A percentile compares a stretch with the other conserved stretches of the same genome.
These are phyloP conservation scores for Hymenoscyphus salicellus DNA, from an alignment of 2,329 filamentous ascomycete genomes.

Conservation along the genomic window DNA sequence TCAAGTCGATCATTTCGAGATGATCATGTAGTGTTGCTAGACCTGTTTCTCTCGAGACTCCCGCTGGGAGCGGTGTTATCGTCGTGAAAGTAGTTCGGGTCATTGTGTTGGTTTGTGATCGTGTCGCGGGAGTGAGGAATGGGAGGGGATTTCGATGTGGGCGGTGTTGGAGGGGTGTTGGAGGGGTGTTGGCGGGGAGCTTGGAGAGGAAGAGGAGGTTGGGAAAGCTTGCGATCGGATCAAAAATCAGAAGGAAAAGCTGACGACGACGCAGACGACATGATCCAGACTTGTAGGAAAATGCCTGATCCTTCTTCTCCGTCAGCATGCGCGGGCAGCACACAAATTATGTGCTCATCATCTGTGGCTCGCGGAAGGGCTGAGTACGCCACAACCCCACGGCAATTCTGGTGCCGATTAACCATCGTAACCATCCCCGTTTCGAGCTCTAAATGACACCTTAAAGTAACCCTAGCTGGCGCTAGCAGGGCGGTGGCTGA, in stretches of 20 bases:
- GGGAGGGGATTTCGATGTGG: neutral
- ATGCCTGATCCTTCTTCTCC: neutral
- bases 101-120: conserved; percentile 51
- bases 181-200: neutral
- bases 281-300: neutral
- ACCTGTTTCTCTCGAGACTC: conserved; percentile 66
- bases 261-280: neutral
- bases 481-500: neutral
- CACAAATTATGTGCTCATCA: neutral
- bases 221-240: neutral
- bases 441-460: neutral
- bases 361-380: neutral
- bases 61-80: conserved; percentile 70
- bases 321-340: neutral
- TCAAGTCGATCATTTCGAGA: conserved; percentile 55
- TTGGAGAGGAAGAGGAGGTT: neutral
- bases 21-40: conserved; percentile 75
- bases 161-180: too few species aligned
- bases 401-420: too few species aligned
- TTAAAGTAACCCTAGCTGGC: neutral
- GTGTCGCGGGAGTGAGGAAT: neutral
- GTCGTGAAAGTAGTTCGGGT: conserved; percentile 67
- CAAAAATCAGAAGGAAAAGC: neutral
- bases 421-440: neutral
- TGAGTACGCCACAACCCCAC: neutral